Evolutionary conservation across 2,329 filamentous ascomycete genomes (phyloP).

Genomic region (Aspergillus thermomutatus): DNA sequence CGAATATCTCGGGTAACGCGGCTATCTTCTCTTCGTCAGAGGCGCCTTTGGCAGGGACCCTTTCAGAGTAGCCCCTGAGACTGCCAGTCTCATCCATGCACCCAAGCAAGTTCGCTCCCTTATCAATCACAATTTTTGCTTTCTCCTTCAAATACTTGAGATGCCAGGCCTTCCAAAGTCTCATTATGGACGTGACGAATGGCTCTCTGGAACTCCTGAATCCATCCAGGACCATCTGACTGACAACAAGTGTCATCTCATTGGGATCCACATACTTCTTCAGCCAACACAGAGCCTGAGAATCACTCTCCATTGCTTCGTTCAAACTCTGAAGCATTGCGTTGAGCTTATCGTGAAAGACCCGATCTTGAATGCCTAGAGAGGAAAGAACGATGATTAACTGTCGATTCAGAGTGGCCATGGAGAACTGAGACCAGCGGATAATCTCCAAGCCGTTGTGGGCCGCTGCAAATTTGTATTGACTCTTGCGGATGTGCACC

Average conservation of each 20-base stretch:
- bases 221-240: conserved; percentile 71
- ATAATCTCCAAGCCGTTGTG: conserved; percentile 81
- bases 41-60: conserved; percentile 33
- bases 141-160: conserved; percentile 91
- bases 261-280: conserved; percentile 80
- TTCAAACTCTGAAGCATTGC: conserved; percentile 67
- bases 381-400: conserved; percentile 80
- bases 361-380: conserved; percentile 65
- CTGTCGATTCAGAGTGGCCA: conserved; percentile 83
- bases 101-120: conserved; percentile 84
- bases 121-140: conserved; percentile 73
- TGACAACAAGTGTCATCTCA: conserved; percentile 70
- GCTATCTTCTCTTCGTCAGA: conserved; percentile 44
- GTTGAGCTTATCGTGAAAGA: conserved; percentile 67
- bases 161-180: conserved; percentile 84
- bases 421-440: conserved; percentile 70
- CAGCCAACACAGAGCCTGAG: conserved; percentile 64
- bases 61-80: conserved; percentile 66
- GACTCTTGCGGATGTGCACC: conserved; percentile 76
- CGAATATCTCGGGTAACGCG: conserved; percentile 77
- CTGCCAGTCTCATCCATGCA: conserved; percentile 80
- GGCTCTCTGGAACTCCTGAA: conserved; percentile 76
- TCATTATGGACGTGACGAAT: conserved; percentile 74
- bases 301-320: conserved; percentile 63
- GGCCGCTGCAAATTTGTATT: conserved; percentile 76